Percentiles rank a stretch among this genome's conserved stretches.
Conservation (phyloP, 2,329 filamentous ascomycete species). For the Neofusicoccum parvum region DNA sequence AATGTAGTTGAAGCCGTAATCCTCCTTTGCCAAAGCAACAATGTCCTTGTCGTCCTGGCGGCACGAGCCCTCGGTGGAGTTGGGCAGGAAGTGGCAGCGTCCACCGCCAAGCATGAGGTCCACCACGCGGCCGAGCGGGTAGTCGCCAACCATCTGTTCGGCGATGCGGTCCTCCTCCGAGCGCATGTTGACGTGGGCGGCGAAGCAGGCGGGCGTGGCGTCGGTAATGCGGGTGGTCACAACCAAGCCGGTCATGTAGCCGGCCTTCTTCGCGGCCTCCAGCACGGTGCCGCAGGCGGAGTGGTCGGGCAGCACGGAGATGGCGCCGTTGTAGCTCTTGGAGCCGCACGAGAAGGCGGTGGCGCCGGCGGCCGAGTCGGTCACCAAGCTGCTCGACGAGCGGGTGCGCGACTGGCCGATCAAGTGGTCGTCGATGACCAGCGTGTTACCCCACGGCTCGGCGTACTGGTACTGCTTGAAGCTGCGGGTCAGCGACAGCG, state of each 20-base stretch:
- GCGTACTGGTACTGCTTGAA: conserved; percentile 78
- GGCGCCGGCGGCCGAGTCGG: conserved; percentile 94
- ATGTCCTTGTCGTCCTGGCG: conserved; percentile 78
- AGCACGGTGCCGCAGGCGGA: conserved; percentile 88
- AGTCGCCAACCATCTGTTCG: conserved; percentile 85
- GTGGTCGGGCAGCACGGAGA: conserved; percentile 82
- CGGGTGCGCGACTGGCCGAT: conserved; percentile 89
- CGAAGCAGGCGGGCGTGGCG: conserved; percentile 94
- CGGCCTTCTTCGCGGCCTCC: conserved; percentile 88
- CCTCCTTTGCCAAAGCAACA: conserved; percentile 69
- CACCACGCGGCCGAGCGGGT: conserved; percentile 82
- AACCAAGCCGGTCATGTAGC: conserved; percentile 90
- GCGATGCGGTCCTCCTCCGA: conserved; percentile 88
- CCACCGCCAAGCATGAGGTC: conserved; percentile 94
- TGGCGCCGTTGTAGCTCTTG: conserved; percentile 98
- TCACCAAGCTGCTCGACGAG: conserved; percentile 82
- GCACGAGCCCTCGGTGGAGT: conserved; percentile 78
- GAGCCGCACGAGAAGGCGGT: conserved; percentile 90
- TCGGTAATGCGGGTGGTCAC: conserved; percentile 95
- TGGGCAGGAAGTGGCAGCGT: conserved; percentile 88
- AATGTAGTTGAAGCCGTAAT: conserved; percentile 76
- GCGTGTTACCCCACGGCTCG: conserved; percentile 72
- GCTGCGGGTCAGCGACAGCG: conserved; percentile 80
- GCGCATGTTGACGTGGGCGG: conserved; percentile 79
- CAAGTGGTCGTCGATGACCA: conserved; percentile 83